These are phyloP conservation scores for Barnettozyma botsteinii DNA, from an alignment of 805 yeast species.

Conservation along the genomic window DNA sequence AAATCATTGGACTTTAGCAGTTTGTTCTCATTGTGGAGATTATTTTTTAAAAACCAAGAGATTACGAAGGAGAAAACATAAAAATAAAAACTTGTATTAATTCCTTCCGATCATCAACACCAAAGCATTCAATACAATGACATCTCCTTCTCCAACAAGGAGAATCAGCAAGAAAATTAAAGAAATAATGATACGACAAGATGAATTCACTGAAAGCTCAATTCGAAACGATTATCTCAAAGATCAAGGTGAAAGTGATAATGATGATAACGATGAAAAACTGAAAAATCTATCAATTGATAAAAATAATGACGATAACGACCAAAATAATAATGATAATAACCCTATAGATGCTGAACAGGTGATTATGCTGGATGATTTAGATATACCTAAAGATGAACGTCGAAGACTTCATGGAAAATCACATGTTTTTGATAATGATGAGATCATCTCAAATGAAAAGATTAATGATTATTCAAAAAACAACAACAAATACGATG, in stretches of 20 bases:
- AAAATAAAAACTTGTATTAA: too few relatives aligned
- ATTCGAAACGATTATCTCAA: too few relatives aligned
- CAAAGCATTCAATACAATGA: not conserved
- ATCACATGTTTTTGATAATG: not conserved
- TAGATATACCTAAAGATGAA: constrained; percentile 2
- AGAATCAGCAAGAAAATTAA: not conserved
- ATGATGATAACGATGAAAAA: not conserved
- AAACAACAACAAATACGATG: not conserved
- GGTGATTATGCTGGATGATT: not conserved
- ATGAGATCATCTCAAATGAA: not conserved
- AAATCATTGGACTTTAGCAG: too few relatives aligned
- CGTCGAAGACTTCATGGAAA: not conserved
- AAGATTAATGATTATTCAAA: not conserved
- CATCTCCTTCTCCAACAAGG: not conserved
- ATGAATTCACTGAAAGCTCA: not conserved
- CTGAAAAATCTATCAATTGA: not conserved
- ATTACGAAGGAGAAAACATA: not conserved
- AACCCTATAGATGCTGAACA: not conserved
- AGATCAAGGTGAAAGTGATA: not conserved
- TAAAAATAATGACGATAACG: not conserved
- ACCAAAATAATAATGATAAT: not conserved
- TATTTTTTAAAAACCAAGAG: too few relatives aligned
- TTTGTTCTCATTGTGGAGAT: too few relatives aligned
- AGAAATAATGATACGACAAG: not conserved
- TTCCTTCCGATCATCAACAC: too few relatives aligned